Conservation (phyloP, 2,329 filamentous ascomycete species). For the Emergomyces orientalis region DNA sequence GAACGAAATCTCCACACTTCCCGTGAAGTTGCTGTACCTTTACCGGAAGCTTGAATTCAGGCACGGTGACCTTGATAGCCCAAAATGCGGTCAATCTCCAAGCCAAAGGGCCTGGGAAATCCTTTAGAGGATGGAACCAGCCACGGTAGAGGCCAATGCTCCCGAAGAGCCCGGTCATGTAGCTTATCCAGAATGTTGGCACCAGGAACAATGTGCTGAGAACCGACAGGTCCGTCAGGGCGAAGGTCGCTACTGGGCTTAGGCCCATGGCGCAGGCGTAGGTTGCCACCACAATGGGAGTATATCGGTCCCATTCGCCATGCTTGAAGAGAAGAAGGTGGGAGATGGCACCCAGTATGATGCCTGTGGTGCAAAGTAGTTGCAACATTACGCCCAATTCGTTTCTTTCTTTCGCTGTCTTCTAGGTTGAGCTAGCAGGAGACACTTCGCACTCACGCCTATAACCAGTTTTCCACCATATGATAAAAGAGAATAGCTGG, state of each 20-base stretch:
- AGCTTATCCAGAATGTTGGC: constrained; percentile 2
- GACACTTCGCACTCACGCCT: not conserved
- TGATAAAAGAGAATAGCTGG: not conserved
- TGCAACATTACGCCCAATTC: not conserved
- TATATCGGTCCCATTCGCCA: constrained; percentile 2
- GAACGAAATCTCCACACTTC: constrained; percentile 23
- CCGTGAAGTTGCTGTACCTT: constrained; percentile 17
- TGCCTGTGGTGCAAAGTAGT: not conserved
- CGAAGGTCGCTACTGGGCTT: not conserved
- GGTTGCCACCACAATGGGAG: not conserved
- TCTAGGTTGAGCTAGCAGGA: not conserved
- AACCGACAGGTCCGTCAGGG: not conserved
- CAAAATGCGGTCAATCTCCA: constrained; percentile 19
- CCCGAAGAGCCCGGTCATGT: constrained; percentile 1
- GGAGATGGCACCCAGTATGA: not conserved
- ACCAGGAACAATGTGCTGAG: not conserved
- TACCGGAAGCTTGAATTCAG: constrained; percentile 12
- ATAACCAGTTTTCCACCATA: not conserved
- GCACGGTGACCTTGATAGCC: constrained; percentile 10
- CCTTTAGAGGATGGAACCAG: constrained; percentile 20
- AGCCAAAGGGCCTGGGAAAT: constrained; percentile 20
- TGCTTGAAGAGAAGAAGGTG: constrained; percentile 1
- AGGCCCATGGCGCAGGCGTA: not conserved
- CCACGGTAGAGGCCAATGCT: constrained; percentile 22
- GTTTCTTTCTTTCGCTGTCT: not conserved